These are phyloP conservation scores for Chaetomiaceae sp. DNA, from an alignment of 2,329 filamentous ascomycete species.

Conservation along the genomic window DNA sequence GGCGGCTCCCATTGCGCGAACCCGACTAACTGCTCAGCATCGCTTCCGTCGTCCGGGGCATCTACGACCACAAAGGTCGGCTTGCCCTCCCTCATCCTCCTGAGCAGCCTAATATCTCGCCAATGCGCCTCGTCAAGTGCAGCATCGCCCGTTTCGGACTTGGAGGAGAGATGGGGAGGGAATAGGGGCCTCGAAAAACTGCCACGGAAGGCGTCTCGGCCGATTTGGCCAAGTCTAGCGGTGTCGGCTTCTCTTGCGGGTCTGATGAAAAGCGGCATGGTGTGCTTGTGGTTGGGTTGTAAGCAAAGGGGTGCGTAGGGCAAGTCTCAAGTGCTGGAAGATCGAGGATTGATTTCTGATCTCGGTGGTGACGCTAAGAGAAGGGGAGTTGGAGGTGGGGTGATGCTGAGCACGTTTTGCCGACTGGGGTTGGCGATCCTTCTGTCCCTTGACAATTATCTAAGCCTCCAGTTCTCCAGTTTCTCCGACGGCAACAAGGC, in stretches of 20 bases:
- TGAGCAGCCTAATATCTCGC: conserved; percentile 11
- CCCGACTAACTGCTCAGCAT: conserved; percentile 12
- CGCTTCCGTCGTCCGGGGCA: not conserved
- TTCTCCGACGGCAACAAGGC: too few species aligned
- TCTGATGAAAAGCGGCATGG: conserved; percentile 27
- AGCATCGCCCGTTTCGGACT: conserved; percentile 9
- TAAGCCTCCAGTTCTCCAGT: too few species aligned
- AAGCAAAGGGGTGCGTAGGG: too few species aligned
- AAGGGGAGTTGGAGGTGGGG: too few species aligned
- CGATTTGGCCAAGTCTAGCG: conserved; percentile 26
- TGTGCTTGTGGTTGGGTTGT: not conserved
- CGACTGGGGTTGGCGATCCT: too few species aligned
- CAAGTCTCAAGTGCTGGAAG: too few species aligned
- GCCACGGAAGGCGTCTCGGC: conserved; percentile 22
- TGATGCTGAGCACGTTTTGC: too few species aligned
- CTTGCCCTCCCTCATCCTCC: conserved; percentile 18
- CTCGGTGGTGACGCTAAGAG: too few species aligned
- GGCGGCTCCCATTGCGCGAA: conserved; percentile 24
- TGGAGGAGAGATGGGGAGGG: conserved; percentile 12
- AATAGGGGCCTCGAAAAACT: conserved; percentile 17
- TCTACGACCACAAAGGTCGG: conserved; percentile 21
- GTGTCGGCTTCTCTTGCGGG: conserved; percentile 25
- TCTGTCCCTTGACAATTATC: too few species aligned
- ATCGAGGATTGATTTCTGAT: too few species aligned
- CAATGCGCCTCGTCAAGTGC: conserved; percentile 17